phyloP scores from a whole-genome alignment of 2,329 filamentous ascomycete species.

The Hypoxylon sp. region DNA sequence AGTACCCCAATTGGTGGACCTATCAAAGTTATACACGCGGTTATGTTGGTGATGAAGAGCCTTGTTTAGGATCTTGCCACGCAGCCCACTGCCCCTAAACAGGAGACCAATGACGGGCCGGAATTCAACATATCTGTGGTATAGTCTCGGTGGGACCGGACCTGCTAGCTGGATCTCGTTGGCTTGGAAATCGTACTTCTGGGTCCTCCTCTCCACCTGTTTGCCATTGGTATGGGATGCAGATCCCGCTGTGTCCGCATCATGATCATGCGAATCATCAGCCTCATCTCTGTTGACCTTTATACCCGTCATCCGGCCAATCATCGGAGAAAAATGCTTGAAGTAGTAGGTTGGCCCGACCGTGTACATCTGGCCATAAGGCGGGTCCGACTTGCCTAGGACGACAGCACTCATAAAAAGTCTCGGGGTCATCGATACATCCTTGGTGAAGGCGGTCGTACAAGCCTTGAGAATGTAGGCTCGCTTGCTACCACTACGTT shows the following conservation, averaged over 20 bases:
- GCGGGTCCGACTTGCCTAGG: conserved; percentile 81
- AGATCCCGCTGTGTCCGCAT: conserved; percentile 41
- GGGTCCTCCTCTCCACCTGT: conserved; percentile 65
- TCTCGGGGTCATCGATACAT: conserved; percentile 76
- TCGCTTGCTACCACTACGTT: conserved; percentile 87
- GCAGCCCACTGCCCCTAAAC: conserved; percentile 83
- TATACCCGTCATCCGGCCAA: conserved; percentile 83
- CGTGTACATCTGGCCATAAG: conserved; percentile 80
- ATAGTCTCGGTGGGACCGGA: conserved; percentile 83
- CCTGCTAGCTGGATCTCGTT: conserved; percentile 90
- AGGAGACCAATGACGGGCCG: conserved; percentile 90
- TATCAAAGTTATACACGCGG: conserved; percentile 90
- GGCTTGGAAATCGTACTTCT: conserved; percentile 94
- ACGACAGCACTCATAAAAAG: conserved; percentile 82
- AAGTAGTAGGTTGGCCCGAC: conserved; percentile 81
- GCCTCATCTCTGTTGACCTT: conserved; percentile 75
- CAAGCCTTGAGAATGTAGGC: conserved; percentile 83
- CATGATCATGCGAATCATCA: conserved; percentile 58
- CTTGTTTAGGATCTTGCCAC: conserved; percentile 84
- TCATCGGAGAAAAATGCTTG: conserved; percentile 89
- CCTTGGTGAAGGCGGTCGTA: conserved; percentile 72
- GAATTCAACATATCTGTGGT: conserved; percentile 95
- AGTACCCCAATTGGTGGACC: conserved; percentile 78
- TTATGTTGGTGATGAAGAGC: conserved; percentile 91
- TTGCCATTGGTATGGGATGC: conserved; percentile 39